Evolutionary conservation across 352 stramenopile genomes (phyloP), one percentile per base, ranked within the genome.

Genomic region (Phytopythium helicoides): DNA sequence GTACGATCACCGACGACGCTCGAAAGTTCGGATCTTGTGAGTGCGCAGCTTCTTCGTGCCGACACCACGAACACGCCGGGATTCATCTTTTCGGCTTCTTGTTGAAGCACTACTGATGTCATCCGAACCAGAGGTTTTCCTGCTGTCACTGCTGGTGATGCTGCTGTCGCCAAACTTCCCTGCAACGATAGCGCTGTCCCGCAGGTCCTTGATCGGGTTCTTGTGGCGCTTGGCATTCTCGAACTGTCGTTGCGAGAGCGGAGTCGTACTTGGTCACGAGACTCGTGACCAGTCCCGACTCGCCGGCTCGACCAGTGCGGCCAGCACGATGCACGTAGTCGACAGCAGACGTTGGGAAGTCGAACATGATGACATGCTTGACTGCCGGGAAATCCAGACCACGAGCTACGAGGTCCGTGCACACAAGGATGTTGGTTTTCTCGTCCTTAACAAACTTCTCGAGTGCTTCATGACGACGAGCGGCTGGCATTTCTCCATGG

Each of bases 311-410:
- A 1, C 83, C 83, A 0, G 83, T 89, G 19, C 83, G 78, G 6
- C 84, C 84, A 26, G 81, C 84, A 21, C 95, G 88, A 73, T 98
- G 95, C 42, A 98, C 84, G 73, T 98, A 97, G 63, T 96, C 78
- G 19, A 98, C 92, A 18, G 94, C 90, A 38, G 89, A 95, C 25
- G 76, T 76, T 0, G 94, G 92, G 58, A 98, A 98, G 66, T 98
- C 91, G 40, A 97, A 87, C 70, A 98, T 96, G 16, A 98, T 72
- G 11, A 98, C 87, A 41, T 94, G 87, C 54, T 86, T 86, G 14
- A 98, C 89, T 15, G 73, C 65, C 9, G 82, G 74, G 40, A 98
- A 85, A 65, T 98, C 90, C 38, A 98, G 66, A 26, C 95, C 93
- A 37, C 95, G 76, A n/a, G 86, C 88, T 6, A 90, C 95, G 23